phyloP scores from a whole-genome alignment of 2,329 filamentous ascomycete genomes.

The Tolypocladium album region DNA sequence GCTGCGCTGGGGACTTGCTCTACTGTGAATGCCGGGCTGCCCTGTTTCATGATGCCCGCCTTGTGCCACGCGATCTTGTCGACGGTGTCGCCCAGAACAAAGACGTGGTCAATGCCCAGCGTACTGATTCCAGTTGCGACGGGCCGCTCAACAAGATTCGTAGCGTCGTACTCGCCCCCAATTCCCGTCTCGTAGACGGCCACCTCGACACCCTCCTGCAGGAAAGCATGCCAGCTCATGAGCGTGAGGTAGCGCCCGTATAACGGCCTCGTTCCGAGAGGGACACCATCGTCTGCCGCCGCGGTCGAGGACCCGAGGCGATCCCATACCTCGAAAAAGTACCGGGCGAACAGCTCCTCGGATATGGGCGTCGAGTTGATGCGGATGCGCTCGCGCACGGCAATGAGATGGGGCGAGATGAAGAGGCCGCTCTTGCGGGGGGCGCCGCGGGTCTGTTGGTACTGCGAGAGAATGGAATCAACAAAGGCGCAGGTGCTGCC shows the following conservation, averaged over 20 bases:
- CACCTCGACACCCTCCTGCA: conserved; percentile 49
- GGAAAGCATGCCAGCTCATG: conserved; percentile 56
- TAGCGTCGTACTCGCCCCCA: conserved; percentile 58
- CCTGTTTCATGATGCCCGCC: conserved; percentile 57
- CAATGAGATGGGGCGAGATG: conserved; percentile 58
- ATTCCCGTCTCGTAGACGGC: conserved; percentile 59
- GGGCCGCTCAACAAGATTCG: conserved; percentile 51
- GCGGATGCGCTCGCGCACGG: conserved; percentile 57
- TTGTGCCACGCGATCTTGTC: conserved; percentile 66
- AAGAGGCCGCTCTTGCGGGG: conserved; percentile 49
- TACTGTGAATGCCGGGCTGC: conserved; percentile 46
- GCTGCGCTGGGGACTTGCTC: conserved; percentile 35
- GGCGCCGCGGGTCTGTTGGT: conserved; percentile 23
- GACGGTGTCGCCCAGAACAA: conserved; percentile 49
- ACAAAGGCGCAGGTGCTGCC: conserved; percentile 62
- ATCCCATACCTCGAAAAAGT: conserved; percentile 61
- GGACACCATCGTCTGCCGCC: conserved; percentile 19
- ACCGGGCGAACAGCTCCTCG: conserved; percentile 47
- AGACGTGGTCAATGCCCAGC: conserved; percentile 60
- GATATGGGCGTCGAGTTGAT: conserved; percentile 48
- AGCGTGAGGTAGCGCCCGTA: conserved; percentile 55
- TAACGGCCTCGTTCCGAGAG: conserved; percentile 34
- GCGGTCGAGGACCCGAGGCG: conserved; percentile 28
- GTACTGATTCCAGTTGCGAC: conserved; percentile 50
- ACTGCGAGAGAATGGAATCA: conserved; percentile 48